These are phyloP conservation scores for Chlorokybus atmophyticus DNA, from an alignment of 139 green algal species.

Conservation along the genomic window DNA sequence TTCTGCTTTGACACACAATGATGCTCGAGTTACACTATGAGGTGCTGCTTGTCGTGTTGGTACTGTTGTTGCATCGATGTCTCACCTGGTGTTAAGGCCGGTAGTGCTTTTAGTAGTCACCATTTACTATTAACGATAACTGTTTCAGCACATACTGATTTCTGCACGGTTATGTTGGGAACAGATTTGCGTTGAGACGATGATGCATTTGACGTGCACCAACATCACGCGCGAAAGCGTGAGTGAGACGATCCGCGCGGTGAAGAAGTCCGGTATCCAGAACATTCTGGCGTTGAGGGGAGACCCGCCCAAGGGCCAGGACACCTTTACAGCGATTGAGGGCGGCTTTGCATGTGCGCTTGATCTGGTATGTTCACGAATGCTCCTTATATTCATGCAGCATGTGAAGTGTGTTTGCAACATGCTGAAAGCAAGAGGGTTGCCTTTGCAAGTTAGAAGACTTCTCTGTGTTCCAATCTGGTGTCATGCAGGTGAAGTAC, in stretches of 20 bases:
- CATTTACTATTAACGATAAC: neutral
- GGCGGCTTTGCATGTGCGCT: constrained; percentile 84
- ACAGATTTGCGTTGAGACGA: constrained; percentile 87
- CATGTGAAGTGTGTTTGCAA: too few species aligned
- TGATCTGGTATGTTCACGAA: constrained; percentile 66
- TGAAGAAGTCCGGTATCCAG: constrained; percentile 67
- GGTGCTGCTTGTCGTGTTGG: too few species aligned
- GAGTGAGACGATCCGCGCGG: constrained; percentile 58
- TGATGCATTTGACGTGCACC: constrained; percentile 98
- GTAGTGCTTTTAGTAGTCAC: neutral
- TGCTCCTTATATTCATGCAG: too few species aligned
- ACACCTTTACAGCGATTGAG: constrained; percentile 68
- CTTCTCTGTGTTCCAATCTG: too few species aligned
- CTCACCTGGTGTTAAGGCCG: too few species aligned
- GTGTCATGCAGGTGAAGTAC: constrained; percentile 54
- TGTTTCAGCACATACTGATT: too few species aligned
- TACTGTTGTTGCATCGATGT: too few species aligned
- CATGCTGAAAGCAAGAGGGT: neutral
- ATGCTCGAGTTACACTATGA: too few species aligned
- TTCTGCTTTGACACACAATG: too few species aligned
- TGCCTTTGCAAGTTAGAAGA: too few species aligned
- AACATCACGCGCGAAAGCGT: constrained; percentile 91
- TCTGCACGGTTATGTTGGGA: neutral
- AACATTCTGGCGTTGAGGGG: constrained; percentile 92
- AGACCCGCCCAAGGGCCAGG: constrained; percentile 86